These are phyloP conservation scores for Pseudoturritis turrita DNA, from an alignment of 345 rosid genomes.

Conservation along the genomic window DNA sequence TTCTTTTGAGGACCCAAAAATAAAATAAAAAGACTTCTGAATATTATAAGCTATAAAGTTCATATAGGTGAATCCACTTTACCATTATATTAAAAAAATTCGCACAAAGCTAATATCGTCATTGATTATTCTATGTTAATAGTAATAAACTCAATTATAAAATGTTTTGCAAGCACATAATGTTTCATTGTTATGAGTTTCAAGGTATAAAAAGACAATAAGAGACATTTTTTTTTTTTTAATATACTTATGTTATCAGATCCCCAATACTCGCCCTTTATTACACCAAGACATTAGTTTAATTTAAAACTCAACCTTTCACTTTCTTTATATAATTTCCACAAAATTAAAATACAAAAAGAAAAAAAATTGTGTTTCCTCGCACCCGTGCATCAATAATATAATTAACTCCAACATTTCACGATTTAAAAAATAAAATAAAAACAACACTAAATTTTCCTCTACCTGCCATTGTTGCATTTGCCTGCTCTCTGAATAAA, in stretches of 20 bases:
- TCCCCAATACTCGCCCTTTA: slow-evolving; percentile 34
- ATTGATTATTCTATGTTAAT: background rate
- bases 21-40: background rate
- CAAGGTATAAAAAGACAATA: slow-evolving; percentile 8
- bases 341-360: slow-evolving; percentile 10
- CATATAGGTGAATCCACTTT: background rate
- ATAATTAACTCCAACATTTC: background rate
- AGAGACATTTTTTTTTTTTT: background rate
- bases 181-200: background rate
- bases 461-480: slow-evolving; percentile 18
- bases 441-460: background rate
- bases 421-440: too few species aligned
- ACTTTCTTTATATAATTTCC: background rate
- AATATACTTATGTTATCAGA: slow-evolving; percentile 20
- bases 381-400: slow-evolving; percentile 29
- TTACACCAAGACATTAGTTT: slow-evolving; percentile 18
- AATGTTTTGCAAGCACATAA: slow-evolving; percentile 19
- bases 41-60: background rate
- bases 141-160: background rate
- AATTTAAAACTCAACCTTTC: slow-evolving; percentile 8
- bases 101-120: background rate
- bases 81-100: background rate
- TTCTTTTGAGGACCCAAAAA: slow-evolving; percentile 19
- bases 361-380: slow-evolving; percentile 15
- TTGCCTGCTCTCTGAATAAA: background rate